A percentile compares a stretch with the other conserved stretches of the same genome.
phyloP scores from a whole-genome alignment of 129 eudicot species.

The Flaveria ramosissima region DNA sequence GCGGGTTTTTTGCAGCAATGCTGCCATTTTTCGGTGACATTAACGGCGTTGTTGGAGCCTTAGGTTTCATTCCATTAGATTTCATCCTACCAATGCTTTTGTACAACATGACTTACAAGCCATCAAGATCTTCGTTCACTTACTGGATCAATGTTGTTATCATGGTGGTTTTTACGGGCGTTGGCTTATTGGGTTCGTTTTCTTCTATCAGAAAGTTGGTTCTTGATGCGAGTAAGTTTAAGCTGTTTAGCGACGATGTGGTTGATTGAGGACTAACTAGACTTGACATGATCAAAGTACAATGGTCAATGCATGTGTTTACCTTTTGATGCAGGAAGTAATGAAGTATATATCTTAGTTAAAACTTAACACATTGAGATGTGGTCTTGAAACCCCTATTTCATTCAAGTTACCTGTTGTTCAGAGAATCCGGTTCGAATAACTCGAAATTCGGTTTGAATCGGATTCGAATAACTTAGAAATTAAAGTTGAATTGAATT shows the following conservation, averaged over 20 bases:
- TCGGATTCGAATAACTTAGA: too few relatives aligned
- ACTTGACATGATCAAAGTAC: not conserved
- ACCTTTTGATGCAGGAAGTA: not conserved
- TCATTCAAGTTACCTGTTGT: too few relatives aligned
- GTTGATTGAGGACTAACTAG: constrained; percentile 33
- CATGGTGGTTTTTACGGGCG: constrained; percentile 60
- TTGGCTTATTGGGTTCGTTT: constrained; percentile 77
- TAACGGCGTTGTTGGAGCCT: constrained; percentile 75
- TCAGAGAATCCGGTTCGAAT: too few relatives aligned
- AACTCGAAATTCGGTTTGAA: too few relatives aligned
- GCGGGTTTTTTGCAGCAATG: constrained; percentile 93
- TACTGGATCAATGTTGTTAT: constrained; percentile 67
- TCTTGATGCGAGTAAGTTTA: constrained; percentile 76
- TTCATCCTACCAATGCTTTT: constrained; percentile 96
- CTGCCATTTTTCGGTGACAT: constrained; percentile 93
- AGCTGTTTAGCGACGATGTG: constrained; percentile 73
- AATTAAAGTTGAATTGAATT: too few relatives aligned
- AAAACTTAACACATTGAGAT: too few relatives aligned
- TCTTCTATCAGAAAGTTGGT: constrained; percentile 77
- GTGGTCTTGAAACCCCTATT: not conserved
- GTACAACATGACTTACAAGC: constrained; percentile 84
- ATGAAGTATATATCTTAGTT: too few relatives aligned
- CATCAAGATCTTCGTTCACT: constrained; percentile 47
- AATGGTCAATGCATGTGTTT: not conserved
- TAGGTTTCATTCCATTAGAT: constrained; percentile 93